Evolutionary conservation across 768 basidiomycete genomes (phyloP).

Genomic region (Baorangia bicolor): DNA sequence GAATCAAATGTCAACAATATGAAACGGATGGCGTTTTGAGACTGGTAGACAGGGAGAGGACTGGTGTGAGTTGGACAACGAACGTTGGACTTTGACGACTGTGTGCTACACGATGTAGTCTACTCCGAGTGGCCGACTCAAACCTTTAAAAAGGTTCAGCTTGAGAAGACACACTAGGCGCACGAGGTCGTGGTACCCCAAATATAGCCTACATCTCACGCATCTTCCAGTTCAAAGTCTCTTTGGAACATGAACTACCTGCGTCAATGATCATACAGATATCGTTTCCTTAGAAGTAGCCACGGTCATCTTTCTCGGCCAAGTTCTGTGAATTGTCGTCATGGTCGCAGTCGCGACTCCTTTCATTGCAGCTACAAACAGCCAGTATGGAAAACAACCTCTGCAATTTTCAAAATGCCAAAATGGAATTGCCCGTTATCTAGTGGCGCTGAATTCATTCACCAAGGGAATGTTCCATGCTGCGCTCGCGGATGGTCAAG

Average conservation of each 20-base stretch:
- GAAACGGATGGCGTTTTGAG: conserved; percentile 20
- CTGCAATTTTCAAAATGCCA: conserved; percentile 23
- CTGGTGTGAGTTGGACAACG: conserved; percentile 13
- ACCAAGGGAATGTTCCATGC: conserved; percentile 20
- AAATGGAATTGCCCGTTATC: conserved; percentile 24
- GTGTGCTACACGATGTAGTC: conserved; percentile 22
- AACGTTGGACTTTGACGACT: not conserved
- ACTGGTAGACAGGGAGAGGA: conserved; percentile 5
- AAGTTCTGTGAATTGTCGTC: conserved; percentile 28
- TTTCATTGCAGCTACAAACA: conserved; percentile 9
- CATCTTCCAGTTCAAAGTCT: conserved; percentile 8
- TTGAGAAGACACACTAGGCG: conserved; percentile 14
- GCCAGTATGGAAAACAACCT: conserved; percentile 4
- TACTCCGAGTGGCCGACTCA: conserved; percentile 9
- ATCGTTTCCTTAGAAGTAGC: not conserved
- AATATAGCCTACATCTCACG: conserved; percentile 29
- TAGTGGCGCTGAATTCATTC: conserved; percentile 26
- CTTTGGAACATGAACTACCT: conserved; percentile 20
- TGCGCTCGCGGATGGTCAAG: conserved; percentile 14
- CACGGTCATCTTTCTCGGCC: conserved; percentile 4
- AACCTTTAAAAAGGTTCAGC: conserved; percentile 24
- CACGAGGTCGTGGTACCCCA: conserved; percentile 25
- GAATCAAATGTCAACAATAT: conserved; percentile 22
- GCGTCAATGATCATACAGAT: conserved; percentile 17
- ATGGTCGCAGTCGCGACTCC: conserved; percentile 16